Evolutionary conservation across 2,329 filamentous ascomycete species (phyloP).

Genomic region (Amauroascus niger): DNA sequence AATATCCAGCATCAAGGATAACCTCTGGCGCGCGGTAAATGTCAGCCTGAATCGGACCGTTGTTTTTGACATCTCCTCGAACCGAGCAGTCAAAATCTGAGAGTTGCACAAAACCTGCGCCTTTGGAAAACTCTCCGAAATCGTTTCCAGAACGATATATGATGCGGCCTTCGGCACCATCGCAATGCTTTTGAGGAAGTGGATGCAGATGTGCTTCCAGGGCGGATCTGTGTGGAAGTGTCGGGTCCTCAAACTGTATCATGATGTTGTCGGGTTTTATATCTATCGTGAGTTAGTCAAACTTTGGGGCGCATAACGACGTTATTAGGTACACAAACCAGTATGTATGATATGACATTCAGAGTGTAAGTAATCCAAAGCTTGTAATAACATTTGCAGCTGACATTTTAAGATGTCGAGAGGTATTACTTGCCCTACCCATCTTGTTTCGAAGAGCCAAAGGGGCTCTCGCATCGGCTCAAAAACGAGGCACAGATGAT

Average conservation of each 20-base stretch:
- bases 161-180: slow-evolving; percentile 22
- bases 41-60: slow-evolving; percentile 39
- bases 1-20: slow-evolving; percentile 27
- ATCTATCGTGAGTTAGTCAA: not conserved
- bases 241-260: slow-evolving; percentile 25
- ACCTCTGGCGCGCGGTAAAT: slow-evolving; percentile 32
- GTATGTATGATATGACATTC: slow-evolving; percentile 38
- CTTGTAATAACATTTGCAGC: slow-evolving; percentile 31
- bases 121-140: slow-evolving; percentile 21
- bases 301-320: not conserved
- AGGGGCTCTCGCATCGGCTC: slow-evolving; percentile 32
- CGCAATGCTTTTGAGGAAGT: slow-evolving; percentile 23
- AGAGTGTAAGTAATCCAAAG: slow-evolving; percentile 38
- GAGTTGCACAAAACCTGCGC: slow-evolving; percentile 24
- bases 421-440: slow-evolving; percentile 22
- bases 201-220: slow-evolving; percentile 24
- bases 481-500: slow-evolving; percentile 31
- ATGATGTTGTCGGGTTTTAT: slow-evolving; percentile 39
- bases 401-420: slow-evolving; percentile 26
- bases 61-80: slow-evolving; percentile 26
- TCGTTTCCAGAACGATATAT: slow-evolving; percentile 30
- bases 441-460: slow-evolving; percentile 25
- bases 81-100: slow-evolving; percentile 30
- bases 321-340: slow-evolving; percentile 22
- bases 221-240: slow-evolving; percentile 20